Evolutionary conservation across 106 monocot genomes (phyloP), one percentile per base, ranked within the genome.

Genomic region (Dioscorea alata): DNA sequence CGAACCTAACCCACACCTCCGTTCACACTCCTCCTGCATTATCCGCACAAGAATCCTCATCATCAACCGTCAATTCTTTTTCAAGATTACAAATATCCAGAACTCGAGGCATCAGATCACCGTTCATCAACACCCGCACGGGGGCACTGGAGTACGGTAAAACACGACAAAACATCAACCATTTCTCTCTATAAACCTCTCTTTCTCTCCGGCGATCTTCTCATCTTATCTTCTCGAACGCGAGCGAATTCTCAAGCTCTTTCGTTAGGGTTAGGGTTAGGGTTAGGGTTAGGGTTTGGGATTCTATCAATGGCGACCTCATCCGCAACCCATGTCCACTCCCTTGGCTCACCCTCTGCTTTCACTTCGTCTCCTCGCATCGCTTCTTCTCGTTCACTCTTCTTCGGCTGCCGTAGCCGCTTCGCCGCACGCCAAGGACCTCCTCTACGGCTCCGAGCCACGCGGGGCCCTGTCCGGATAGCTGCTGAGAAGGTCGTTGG

Each of bases 401-500:
- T 74, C 68, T 74, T 79, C 68, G 71, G 61, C 72, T 12, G 23
- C 42, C 51, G 70, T 31, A 60, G 23, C 14, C 32, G 21, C 15
- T 54, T 19, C 54, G 54, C 58, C 5, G 25, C 12, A 16, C 4
- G 49, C 51, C 8, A 50, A 20, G 0, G 9, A 48, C 32, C 31
- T 42, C 6, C 42, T 42, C 73, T 4, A 53, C 17, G 3, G 12
- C 50, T 4, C 54, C 42, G 64, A 34, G 9, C 54, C 6, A 6
- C 14, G 17, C 35, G 63, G 31, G 69, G 56, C 13, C 49, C 22
- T 2, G 7, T 88, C 4, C 74, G 87, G 13, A 75, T 92, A 13
- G 83, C 61, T 28, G 71, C 62, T 48, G 90, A 90, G 86, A 90
- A 90, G 81, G 90, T 93, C 32, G 94, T 94, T 0, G 94, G 94